Base-by-base conservation (phyloP, 2,329 filamentous ascomycete species). In the Triangularia verruculosa region DNA sequence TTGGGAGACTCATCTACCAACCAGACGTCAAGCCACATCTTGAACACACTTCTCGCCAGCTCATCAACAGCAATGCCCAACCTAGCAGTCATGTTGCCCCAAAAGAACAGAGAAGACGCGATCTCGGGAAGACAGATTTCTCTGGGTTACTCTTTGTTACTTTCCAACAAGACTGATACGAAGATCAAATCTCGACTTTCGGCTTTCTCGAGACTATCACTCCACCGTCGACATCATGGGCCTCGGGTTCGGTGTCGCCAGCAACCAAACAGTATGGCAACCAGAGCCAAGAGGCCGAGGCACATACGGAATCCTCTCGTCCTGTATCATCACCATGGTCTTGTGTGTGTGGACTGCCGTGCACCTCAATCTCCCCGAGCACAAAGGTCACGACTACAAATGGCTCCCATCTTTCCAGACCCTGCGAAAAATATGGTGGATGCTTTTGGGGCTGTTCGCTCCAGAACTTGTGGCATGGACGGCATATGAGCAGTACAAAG, bases 281-380 rank as follows among this genome's bases (percentile, higher is more conserved):
- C 57, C 43, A 15, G 57, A 60, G 27, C 57, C 57, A 4, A 17
- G 6, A 22, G 22, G 17, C n/a, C 57, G 57, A 4, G 57, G 57
- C 25, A 60, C 57, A 4, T 60, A 52, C 20, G 57, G 57, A 4
- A 20, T 59, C 2, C 57, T 52, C 20, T 52, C 43, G n/a, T 51
- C 57, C 47, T 59, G 57, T 39, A 15, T 59, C 15, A 22, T 59
- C 57, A 59, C 57, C 1, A 27, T 59, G 20, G 17, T 5, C 17
- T 30, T 59, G 12, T 59, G 57, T 32, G 43, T 59, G 9, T 59
- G 57, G 57, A 59, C 39, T 12, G 34, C 57, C 11, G 22, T 59
- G 13, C 57, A 59, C 39, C 24, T 59, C 20, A 59, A 59, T 24
- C 11, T 59, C 24, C 57, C 57, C n/a, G 30, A 15, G 20, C 6